Base-by-base conservation (phyloP, 2,329 filamentous ascomycete genomes). In the Balansia obtecta region DNA sequence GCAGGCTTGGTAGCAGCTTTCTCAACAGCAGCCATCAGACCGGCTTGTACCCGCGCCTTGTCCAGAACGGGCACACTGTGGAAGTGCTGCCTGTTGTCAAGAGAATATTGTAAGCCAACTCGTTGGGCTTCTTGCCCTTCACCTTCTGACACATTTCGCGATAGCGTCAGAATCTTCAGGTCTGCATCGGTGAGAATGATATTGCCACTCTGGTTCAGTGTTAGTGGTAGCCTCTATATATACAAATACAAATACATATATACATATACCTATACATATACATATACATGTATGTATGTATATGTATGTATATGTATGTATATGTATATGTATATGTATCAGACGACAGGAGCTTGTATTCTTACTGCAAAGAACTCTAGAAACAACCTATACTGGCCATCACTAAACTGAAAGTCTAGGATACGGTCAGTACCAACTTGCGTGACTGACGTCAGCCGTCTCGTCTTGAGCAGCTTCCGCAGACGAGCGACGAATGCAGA, bases 371-470 rank as follows among this genome's bases (percentile, higher is more conserved):
- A 98, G 70, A 98, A 98, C 68, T 98, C 93, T 30, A 98, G 72
- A 63, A 88, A 96, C 20, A 98, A 67, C 41, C 85, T 77, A 63
- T 94, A 96, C 58, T 83, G 77, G 11, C 93, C 93, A 71, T 97
- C 89, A 58, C 87, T 94, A 64, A 98, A 96, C 60, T 86, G 79
- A 49, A 98, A 82, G 64, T 97, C 88, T 49, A 98, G 83, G 54
- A 98, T 86, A 49, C 93, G 80, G 65, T 98, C 93, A 2, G 90
- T 96, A 46, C 93, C 93, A 47, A 98, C 79, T 67, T 98, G 93
- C 1, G 75, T 71, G 10, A 98, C 80, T 0, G 79, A 75, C 0
- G 91, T 95, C 51, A 95, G 79, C 51, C 91, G 75, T 54, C 91
- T 77, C 10, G 90, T 94, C 66, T 91, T 93, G 48, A 98, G 77